A percentile compares a stretch with the other conserved stretches of the same genome.
Conservation (phyloP, 2,329 filamentous ascomycete species). For the Pseudogymnoascus sp. region DNA sequence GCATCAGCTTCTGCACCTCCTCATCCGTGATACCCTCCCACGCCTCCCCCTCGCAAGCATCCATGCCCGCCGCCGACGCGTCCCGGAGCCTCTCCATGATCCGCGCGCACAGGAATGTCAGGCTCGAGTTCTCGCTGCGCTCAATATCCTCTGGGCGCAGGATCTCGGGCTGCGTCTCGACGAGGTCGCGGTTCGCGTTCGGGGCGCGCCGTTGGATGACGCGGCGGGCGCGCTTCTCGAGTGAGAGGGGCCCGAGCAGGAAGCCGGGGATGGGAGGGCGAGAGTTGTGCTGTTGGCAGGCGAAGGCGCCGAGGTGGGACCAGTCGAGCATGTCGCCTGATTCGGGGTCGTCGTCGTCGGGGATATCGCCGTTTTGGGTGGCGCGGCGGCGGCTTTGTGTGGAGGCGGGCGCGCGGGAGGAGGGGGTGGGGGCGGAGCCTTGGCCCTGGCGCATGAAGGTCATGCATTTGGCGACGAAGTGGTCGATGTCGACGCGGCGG, state of each 20-base stretch:
- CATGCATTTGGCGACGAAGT: slow-evolving; percentile 86
- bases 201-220: slow-evolving; percentile 59
- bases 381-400: slow-evolving; percentile 33
- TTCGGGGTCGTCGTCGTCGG: slow-evolving; percentile 59
- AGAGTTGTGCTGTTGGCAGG: slow-evolving; percentile 63
- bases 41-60: slow-evolving; percentile 37
- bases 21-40: slow-evolving; percentile 41
- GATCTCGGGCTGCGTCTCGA: slow-evolving; percentile 70
- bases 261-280: slow-evolving; percentile 76
- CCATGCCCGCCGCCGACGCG: slow-evolving; percentile 41
- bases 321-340: slow-evolving; percentile 77
- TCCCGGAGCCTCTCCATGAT: slow-evolving; percentile 58
- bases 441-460: slow-evolving; percentile 70
- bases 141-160: slow-evolving; percentile 65
- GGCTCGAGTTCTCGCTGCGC: slow-evolving; percentile 67
- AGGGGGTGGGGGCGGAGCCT: slow-evolving; percentile 45
- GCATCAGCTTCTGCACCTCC: slow-evolving; percentile 48
- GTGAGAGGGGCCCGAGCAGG: slow-evolving; percentile 77
- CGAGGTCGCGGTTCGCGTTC: slow-evolving; percentile 59
- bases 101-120: slow-evolving; percentile 69
- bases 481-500: slow-evolving; percentile 77
- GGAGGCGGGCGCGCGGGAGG: slow-evolving; percentile 41
- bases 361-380: slow-evolving; percentile 38
- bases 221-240: slow-evolving; percentile 75
- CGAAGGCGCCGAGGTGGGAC: slow-evolving; percentile 71